Evolutionary conservation across 441 rosid genomes (phyloP).

Genomic region (Syzygium malaccense): DNA sequence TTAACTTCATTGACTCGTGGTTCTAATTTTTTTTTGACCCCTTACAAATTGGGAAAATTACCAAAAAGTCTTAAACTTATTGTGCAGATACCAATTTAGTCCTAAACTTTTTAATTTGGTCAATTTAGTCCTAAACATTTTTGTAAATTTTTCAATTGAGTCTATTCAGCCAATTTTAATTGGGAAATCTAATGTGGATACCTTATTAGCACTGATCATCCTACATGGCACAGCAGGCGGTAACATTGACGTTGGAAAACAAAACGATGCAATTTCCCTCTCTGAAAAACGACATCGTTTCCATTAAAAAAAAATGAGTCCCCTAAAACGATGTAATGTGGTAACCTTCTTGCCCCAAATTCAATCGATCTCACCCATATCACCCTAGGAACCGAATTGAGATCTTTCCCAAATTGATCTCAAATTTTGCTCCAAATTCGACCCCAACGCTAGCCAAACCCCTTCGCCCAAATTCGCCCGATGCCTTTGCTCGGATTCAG

Average conservation of each 20-base stretch:
- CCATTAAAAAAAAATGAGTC: background rate
- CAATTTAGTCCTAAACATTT: background rate
- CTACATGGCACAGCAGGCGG: fast-evolving
- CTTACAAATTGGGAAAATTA: background rate
- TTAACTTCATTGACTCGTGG: background rate
- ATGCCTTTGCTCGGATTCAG: background rate
- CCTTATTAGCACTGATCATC: fast-evolving
- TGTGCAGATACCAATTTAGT: background rate
- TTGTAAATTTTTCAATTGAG: background rate
- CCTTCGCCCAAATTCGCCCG: background rate
- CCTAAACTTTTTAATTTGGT: background rate
- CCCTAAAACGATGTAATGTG: background rate
- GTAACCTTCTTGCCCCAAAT: background rate
- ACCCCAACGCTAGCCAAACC: background rate
- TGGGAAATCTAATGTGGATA: fast-evolving
- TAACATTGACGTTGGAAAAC: fast-evolving
- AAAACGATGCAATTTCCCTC: background rate
- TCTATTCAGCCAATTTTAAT: background rate
- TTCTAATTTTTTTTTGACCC: background rate
- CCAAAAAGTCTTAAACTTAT: background rate
- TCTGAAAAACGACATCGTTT: background rate
- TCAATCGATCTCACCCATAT: background rate
- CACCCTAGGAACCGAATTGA: background rate
- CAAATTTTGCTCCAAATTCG: background rate
- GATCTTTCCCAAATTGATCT: background rate